These are phyloP conservation scores for Elaphomyces granulatus DNA, from an alignment of 495 filamentous ascomycete genomes.

Conservation along the genomic window DNA sequence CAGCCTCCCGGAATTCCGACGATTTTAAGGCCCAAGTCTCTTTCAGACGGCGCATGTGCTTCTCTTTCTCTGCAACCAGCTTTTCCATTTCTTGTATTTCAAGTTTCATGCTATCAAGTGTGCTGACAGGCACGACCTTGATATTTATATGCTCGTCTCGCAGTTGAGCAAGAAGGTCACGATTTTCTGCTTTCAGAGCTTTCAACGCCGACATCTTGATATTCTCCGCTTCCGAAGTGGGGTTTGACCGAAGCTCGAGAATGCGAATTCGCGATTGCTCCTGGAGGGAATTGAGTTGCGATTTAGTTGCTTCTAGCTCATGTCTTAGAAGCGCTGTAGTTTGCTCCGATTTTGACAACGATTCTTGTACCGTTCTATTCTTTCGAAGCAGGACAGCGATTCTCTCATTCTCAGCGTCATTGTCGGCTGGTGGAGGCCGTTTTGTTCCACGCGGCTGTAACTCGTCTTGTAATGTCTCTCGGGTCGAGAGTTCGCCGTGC, in stretches of 20 bases:
- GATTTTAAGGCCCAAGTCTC: slow-evolving; percentile 82
- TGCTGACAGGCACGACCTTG: slow-evolving; percentile 56
- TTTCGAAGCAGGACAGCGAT: slow-evolving; percentile 72
- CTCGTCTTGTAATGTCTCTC: slow-evolving; percentile 33
- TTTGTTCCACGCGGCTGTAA: slow-evolving; percentile 23
- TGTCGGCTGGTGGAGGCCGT: slow-evolving; percentile 45
- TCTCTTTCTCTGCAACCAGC: slow-evolving; percentile 70
- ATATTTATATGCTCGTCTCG: slow-evolving; percentile 30
- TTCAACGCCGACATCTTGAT: slow-evolving; percentile 66
- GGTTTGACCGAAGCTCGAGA: slow-evolving; percentile 77
- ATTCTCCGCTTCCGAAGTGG: slow-evolving; percentile 66
- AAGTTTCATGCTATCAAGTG: slow-evolving; percentile 55
- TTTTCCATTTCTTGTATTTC: slow-evolving; percentile 57
- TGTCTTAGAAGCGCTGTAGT: slow-evolving; percentile 50
- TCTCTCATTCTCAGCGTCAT: slow-evolving; percentile 56
- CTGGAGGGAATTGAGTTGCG: slow-evolving; percentile 58
- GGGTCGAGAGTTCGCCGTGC: slow-evolving; percentile 53
- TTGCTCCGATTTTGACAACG: slow-evolving; percentile 50
- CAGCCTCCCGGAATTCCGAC: slow-evolving; percentile 84
- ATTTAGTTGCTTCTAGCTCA: slow-evolving; percentile 55
- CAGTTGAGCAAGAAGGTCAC: slow-evolving; percentile 65
- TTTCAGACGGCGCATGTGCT: slow-evolving; percentile 68
- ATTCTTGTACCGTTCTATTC: slow-evolving; percentile 70
- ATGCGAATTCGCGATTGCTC: slow-evolving; percentile 66
- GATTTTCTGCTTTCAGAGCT: slow-evolving; percentile 70